Evolutionary conservation across 2,329 filamentous ascomycete species (phyloP), one percentile per base, ranked within the genome.

Genomic region (Mycocentrospora acerina): DNA sequence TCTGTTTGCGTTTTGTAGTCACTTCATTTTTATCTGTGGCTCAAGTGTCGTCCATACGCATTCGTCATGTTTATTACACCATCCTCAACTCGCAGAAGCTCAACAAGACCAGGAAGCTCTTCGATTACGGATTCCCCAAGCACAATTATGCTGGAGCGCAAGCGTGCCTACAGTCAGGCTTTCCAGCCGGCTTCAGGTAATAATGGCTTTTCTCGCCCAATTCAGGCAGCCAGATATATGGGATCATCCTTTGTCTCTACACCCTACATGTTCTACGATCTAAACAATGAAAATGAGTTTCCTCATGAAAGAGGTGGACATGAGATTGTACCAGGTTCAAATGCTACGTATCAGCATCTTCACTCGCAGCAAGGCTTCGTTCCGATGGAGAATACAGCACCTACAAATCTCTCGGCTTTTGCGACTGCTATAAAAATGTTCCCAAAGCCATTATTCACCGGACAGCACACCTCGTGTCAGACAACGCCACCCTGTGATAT

Each of bases 81-180:
- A 28, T 5, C 26, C 12, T 28, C 14, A n/a, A 22, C 26, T 28
- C 11, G 12, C 26, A 11, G 26, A 28, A 22, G 9, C 19, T 28
- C 12, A 28, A 15, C 26, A 13, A 11, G 26, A n/a, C 12, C 14
- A 6, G 12, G 12, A 5, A 7, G 5, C 26, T 6, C 26, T 11
- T 13, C 26, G 12, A 12, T 28, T 5, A 6, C 5, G 19, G 19
- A 31, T 26, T 28, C 12, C 14, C 7, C 14, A 13, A 31, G 5
- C 12, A 27, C 22, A 4, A 33, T 7, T 9, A 47, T 50, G 45
- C 38, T 40, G 33, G 34, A 42, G 7, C 47, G 44, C 27, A 55
- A 55, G 29, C 53, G 51, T 27, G 39, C 29, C 18, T 53, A 46
- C 24, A 55, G 49, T 19, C 42, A 48, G 24, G 51, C 53, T 2